phyloP scores from a whole-genome alignment of 2,329 filamentous ascomycete species.

The Aspergillus flavus region DNA sequence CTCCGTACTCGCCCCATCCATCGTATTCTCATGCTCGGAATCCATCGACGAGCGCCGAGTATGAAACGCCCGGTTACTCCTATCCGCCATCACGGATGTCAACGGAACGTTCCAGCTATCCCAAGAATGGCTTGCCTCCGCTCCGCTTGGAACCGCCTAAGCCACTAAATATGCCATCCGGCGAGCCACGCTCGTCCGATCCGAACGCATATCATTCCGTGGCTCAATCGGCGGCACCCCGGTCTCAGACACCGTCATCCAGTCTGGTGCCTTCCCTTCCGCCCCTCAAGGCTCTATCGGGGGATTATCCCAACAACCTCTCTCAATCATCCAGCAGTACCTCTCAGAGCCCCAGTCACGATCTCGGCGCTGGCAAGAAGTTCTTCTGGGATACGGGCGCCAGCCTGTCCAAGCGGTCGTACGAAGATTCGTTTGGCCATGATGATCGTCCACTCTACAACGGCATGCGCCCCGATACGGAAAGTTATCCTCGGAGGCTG shows the following conservation, averaged over 20 bases:
- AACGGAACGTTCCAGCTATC: conserved; percentile 27
- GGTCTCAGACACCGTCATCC: conserved; percentile 32
- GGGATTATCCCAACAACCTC: conserved; percentile 29
- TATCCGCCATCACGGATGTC: conserved; percentile 28
- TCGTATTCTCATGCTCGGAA: conserved; percentile 38
- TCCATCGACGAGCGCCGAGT: conserved; percentile 35
- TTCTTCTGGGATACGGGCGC: conserved; percentile 36
- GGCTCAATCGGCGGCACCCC: conserved; percentile 24
- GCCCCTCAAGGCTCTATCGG: conserved; percentile 38
- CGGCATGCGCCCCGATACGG: conserved; percentile 45
- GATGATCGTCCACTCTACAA: conserved; percentile 46
- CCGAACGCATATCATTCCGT: conserved; percentile 45
- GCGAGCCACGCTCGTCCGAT: conserved; percentile 41
- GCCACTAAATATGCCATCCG: conserved; percentile 26
- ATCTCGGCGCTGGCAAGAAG: conserved; percentile 28
- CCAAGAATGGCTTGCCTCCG: conserved; percentile 31
- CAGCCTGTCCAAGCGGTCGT: conserved; percentile 35
- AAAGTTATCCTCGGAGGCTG: conserved; percentile 29
- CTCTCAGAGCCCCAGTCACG: conserved; percentile 26
- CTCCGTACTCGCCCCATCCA: conserved; percentile 38
- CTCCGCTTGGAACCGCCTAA: conserved; percentile 33
- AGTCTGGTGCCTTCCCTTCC: conserved; percentile 35
- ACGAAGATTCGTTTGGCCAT: conserved; percentile 43
- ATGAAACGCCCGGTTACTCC: conserved; percentile 32
- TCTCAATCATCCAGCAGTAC: conserved; percentile 28